Percentiles rank a stretch among this genome's conserved stretches.
Evolutionary conservation across 2,329 filamentous ascomycete genomes (phyloP).

Genomic region (Talaromyces sp.): DNA sequence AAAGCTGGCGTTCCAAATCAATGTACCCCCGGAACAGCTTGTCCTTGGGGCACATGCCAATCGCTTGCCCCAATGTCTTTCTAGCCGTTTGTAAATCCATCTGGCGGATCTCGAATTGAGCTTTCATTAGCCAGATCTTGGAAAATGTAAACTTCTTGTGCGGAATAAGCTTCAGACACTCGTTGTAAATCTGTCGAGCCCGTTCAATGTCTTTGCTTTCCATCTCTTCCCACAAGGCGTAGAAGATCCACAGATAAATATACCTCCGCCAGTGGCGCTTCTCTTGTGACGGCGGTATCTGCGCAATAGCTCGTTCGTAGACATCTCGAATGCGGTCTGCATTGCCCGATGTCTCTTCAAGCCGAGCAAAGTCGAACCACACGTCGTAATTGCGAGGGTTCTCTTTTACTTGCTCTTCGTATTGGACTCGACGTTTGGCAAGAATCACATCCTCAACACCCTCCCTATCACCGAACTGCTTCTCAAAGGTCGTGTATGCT

Average conservation of each 20-base stretch:
- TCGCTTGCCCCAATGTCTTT: constrained; percentile 82
- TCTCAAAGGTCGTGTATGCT: constrained; percentile 94
- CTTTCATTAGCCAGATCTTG: constrained; percentile 91
- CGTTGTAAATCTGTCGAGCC: constrained; percentile 83
- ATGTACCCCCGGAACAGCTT: constrained; percentile 92
- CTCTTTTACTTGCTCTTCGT: constrained; percentile 89
- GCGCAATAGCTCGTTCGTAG: constrained; percentile 92
- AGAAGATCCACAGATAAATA: constrained; percentile 97
- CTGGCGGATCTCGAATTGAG: constrained; percentile 88
- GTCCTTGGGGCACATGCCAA: constrained; percentile 94
- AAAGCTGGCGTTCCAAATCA: constrained; percentile 84
- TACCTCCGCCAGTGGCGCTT: constrained; percentile 97
- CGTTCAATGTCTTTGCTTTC: constrained; percentile 72
- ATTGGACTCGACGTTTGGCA: constrained; percentile 87
- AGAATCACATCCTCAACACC: constrained; percentile 93
- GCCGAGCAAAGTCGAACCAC: constrained; percentile 90
- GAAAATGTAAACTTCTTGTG: constrained; percentile 97
- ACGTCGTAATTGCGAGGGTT: constrained; percentile 95
- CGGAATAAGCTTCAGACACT: constrained; percentile 80
- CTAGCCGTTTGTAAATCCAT: constrained; percentile 72
- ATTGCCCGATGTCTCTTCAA: constrained; percentile 84
- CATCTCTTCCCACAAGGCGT: constrained; percentile 91
- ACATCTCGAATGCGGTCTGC: constrained; percentile 80
- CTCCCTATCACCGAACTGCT: constrained; percentile 90
- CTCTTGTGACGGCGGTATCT: constrained; percentile 89